Percentiles rank a stretch among this genome's conserved stretches.
These are phyloP conservation scores for Colletotrichum salicis DNA, from an alignment of 2,329 filamentous ascomycete species.

Conservation along the genomic window DNA sequence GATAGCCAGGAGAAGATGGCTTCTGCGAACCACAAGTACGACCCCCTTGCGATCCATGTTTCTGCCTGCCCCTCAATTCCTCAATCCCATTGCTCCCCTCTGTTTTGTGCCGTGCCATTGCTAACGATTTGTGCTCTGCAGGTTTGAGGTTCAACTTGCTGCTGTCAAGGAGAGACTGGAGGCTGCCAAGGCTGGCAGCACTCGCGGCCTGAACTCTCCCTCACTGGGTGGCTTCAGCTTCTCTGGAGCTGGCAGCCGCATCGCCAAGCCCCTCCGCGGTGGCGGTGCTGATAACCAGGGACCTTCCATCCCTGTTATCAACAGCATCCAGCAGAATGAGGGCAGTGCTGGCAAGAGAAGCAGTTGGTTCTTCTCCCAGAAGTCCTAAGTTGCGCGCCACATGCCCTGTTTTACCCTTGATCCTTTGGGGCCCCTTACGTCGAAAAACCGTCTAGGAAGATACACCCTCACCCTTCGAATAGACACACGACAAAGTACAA, in stretches of 20 bases:
- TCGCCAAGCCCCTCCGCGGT: conserved; percentile 75
- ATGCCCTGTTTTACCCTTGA: neutral
- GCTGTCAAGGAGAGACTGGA: conserved; percentile 98
- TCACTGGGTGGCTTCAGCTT: conserved; percentile 78
- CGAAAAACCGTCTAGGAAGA: neutral
- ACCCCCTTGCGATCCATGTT: neutral
- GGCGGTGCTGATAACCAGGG: conserved; percentile 62
- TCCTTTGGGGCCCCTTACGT: neutral
- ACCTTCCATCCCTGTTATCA: conserved; percentile 65
- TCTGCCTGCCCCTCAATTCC: neutral
- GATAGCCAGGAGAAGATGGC: conserved; percentile 99
- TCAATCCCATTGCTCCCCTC: neutral
- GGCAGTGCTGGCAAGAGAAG: conserved; percentile 69
- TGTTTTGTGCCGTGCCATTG: neutral
- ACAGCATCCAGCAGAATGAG: conserved; percentile 69
- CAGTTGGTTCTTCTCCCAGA: conserved; percentile 78
- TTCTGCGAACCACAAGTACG: conserved; percentile 91
- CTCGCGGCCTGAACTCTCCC: conserved; percentile 79
- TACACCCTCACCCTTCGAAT: neutral
- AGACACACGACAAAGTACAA: conserved; percentile 17
- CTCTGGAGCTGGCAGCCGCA: conserved; percentile 70
- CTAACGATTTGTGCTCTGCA: conserved; percentile 49
- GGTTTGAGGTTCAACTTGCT: conserved; percentile 96
- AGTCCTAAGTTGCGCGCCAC: conserved; percentile 53
- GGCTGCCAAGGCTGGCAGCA: conserved; percentile 91